Percentiles rank a stretch among this genome's conserved stretches.
These are phyloP conservation scores for Claviceps sp. DNA, from an alignment of 2,329 filamentous ascomycete species.

Conservation along the genomic window DNA sequence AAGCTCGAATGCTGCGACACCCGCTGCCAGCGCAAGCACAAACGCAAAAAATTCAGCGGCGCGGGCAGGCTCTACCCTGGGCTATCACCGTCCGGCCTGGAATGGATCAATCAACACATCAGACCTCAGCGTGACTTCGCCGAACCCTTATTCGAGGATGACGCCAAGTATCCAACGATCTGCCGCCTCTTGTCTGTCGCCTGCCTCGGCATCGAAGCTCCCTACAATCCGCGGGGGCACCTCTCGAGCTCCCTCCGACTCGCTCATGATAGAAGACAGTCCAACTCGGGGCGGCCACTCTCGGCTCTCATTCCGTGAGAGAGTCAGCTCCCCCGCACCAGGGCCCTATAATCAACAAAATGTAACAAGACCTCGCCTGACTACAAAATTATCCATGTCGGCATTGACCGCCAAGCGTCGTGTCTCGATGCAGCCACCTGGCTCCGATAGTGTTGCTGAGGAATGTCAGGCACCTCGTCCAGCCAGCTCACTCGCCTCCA, in stretches of 20 bases:
- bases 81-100: constrained; percentile 57
- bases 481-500: constrained; percentile 40
- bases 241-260: constrained; percentile 31
- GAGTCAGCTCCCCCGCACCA: constrained; percentile 34
- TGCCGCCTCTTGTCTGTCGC: constrained; percentile 26
- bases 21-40: constrained; percentile 21
- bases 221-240: constrained; percentile 36
- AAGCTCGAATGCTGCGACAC: constrained; percentile 38
- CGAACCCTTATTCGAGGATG: constrained; percentile 40
- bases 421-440: constrained; percentile 38
- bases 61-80: constrained; percentile 31
- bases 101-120: constrained; percentile 52
- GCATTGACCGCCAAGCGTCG: constrained; percentile 31
- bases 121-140: constrained; percentile 49
- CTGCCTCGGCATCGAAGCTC: constrained; percentile 31
- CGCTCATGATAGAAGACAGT: constrained; percentile 31
- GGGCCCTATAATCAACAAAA: constrained; percentile 34
- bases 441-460: constrained; percentile 18
- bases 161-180: constrained; percentile 28
- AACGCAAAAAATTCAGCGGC: constrained; percentile 16
- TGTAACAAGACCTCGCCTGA: constrained; percentile 30
- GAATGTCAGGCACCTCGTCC: constrained; percentile 29
- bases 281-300: constrained; percentile 30
- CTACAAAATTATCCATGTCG: constrained; percentile 30
- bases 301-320: constrained; percentile 41